Evolutionary conservation across 1,139 yeast species (phyloP).

Genomic region (Arxiozyma bovina): DNA sequence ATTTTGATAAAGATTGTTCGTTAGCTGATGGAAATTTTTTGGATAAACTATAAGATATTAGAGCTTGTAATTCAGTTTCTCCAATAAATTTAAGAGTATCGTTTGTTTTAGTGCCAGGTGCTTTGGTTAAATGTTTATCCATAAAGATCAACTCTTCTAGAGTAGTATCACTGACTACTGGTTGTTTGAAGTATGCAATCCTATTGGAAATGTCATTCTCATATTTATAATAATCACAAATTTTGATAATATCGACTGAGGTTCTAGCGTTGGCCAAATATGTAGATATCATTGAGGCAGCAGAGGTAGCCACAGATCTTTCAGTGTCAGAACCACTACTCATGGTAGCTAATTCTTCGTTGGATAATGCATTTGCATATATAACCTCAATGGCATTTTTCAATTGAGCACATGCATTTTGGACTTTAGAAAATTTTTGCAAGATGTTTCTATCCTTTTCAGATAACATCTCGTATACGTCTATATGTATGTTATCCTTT

Average conservation of each 20-base stretch:
- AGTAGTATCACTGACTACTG: not conserved
- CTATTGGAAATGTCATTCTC: not conserved
- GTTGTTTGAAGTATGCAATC: not conserved
- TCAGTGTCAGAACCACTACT: slow-evolving; percentile 3
- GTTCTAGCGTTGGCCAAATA: slow-evolving; percentile 4
- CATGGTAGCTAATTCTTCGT: slow-evolving; percentile 4
- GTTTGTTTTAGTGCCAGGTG: not conserved
- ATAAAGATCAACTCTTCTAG: not conserved
- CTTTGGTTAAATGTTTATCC: not conserved
- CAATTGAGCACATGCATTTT: slow-evolving; percentile 5
- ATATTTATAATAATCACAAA: slow-evolving; percentile 6
- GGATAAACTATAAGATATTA: slow-evolving; percentile 2
- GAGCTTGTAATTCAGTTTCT: slow-evolving; percentile 4
- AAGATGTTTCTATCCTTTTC: not conserved
- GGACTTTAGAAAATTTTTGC: slow-evolving; percentile 3
- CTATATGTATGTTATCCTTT: not conserved
- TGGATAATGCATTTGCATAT: slow-evolving; percentile 5
- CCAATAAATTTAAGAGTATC: slow-evolving; percentile 5
- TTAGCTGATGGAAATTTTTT: slow-evolving; percentile 6
- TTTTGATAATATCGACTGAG: slow-evolving; percentile 4
- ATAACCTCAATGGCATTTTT: slow-evolving; percentile 3
- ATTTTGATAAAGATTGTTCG: not conserved
- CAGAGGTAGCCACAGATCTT: slow-evolving; percentile 4
- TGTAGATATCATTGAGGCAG: slow-evolving; percentile 6
- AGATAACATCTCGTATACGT: not conserved